These are phyloP conservation scores for Borovskyia barvae DNA, from an alignment of 208 protist species.

Conservation along the genomic window DNA sequence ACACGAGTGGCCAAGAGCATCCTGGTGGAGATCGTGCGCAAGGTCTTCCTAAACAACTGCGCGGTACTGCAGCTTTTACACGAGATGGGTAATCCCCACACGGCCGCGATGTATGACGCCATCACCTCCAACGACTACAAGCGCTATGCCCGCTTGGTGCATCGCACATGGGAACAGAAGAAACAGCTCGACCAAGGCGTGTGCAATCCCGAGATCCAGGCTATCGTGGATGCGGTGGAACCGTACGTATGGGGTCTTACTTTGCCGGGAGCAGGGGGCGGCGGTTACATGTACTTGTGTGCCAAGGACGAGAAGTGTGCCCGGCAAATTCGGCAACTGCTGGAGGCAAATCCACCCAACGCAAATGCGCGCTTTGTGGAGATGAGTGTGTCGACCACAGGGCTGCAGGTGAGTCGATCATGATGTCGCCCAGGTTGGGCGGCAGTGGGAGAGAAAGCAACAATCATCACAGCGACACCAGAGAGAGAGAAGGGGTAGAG, in stretches of 20 bases:
- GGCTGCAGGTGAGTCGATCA: conserved; percentile 36
- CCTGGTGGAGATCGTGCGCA: conserved; percentile 38
- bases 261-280: conserved; percentile 62
- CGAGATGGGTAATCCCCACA: conserved; percentile 36
- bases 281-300: conserved; percentile 65
- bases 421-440: too few relatives aligned
- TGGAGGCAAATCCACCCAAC: conserved; percentile 38
- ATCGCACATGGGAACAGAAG: conserved; percentile 52
- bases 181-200: conserved; percentile 41
- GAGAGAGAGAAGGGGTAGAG: not conserved
- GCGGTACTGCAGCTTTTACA: conserved; percentile 27
- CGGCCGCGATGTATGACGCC: conserved; percentile 35
- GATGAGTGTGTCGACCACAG: conserved; percentile 36
- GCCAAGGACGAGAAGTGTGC: conserved; percentile 45
- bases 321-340: conserved; percentile 30
- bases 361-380: conserved; percentile 50
- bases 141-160: conserved; percentile 31
- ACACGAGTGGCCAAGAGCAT: conserved; percentile 47
- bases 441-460: conserved; percentile 3
- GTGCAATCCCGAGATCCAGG: conserved; percentile 29
- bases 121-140: conserved; percentile 43
- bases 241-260: conserved; percentile 43
- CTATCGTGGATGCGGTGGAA: conserved; percentile 36
- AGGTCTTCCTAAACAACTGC: conserved; percentile 39
- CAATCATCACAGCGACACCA: too few relatives aligned